Evolutionary conservation across 805 yeast species (phyloP), one percentile per base, ranked within the genome.

Genomic region (Candida vartiovaarae): DNA sequence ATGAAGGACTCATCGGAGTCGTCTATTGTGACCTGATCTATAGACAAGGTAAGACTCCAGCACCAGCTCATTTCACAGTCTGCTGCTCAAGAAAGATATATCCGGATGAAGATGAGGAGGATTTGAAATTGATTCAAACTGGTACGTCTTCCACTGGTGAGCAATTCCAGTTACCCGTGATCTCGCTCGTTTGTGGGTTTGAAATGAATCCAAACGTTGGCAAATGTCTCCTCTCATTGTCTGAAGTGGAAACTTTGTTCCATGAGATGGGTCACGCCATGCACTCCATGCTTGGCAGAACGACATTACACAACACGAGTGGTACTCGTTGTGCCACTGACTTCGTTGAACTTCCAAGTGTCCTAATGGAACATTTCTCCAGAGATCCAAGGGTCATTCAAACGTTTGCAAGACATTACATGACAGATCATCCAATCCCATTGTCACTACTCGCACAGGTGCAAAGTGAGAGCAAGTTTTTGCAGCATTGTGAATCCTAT

Each of bases 201-300:
- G 64, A 68, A 2, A 68, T 66, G 32, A 57, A 64, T 15, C 61
- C 64, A 3, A 71, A 64, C 29, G 54, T 58, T n/a, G 62, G 64
- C 8, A 74, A 77, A 24, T 80, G 90, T 29, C 66, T 85, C 20
- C 64, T 91, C 34, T 70, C 82, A 9, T 70, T 86, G 45, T 76
- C 73, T 45, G 98, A 93, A 56, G 89, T 91, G 23, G 96, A 91
- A 55, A 93, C 99, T 0, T 67, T 93, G 20, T 93, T 93, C 67
- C 99, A 93, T 64, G 99, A 93, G 64, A 89, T 93, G 96, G 99
- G 99, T 1, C 99, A 93, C 63, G 98, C 98, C 1, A 84, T 93
- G 78, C 99, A 93, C 62, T 87, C 97, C 3, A 91, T 93, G 96
- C 66, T 93, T 23, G 99, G 98, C 0, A 74, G 91, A 49, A 93